Evolutionary conservation across 2,329 filamentous ascomycete species (phyloP), one percentile per base, ranked within the genome.

Genomic region (Kalaharituber pfeilii): DNA sequence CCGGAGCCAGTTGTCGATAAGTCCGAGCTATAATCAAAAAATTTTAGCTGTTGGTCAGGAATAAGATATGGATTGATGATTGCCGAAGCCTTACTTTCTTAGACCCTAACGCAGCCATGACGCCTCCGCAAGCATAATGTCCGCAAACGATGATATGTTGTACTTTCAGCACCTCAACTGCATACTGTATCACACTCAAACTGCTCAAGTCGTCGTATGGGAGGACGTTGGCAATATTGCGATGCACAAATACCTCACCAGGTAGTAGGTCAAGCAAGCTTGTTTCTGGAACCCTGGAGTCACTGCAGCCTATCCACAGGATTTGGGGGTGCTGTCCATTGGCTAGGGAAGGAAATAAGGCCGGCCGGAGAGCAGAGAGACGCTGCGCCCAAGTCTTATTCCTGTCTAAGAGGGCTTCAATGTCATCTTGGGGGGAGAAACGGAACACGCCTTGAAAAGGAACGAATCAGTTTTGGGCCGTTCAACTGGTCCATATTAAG

Each of bases 191-290:
- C 47, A 89, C 85, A 53, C 79, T 77, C 9, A 79, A 75, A 28
- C 80, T 80, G 70, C 79, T 85, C 67, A 89, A 76, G 67, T 94
- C 86, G 63, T 79, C 80, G 20, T 80, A 72, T 55, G 80, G 79
- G 59, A 93, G 71, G 65, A 89, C 78, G 71, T 93, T 93, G 69
- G 84, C 86, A 67, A 94, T 88, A 72, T 93, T 93, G 66, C 86
- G 83, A 73, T 93, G 86, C 52, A 86, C 82, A 67, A 93, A 93
- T 62, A 93, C 80, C 63, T 93, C 85, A 56, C 86, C 86, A 2
- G 86, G 84, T 64, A 85, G 75, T 56, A 86, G 75, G 64, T 82
- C 81, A 25, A 88, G 76, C 64, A 94, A 75, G 50, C 81, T 86
- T 5, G 84, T 89, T 69, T 91, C 86, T 1, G 86, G 86, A 62